phyloP scores from a whole-genome alignment of 176 grass and related monocot species.

The Bromus sterilis region DNA sequence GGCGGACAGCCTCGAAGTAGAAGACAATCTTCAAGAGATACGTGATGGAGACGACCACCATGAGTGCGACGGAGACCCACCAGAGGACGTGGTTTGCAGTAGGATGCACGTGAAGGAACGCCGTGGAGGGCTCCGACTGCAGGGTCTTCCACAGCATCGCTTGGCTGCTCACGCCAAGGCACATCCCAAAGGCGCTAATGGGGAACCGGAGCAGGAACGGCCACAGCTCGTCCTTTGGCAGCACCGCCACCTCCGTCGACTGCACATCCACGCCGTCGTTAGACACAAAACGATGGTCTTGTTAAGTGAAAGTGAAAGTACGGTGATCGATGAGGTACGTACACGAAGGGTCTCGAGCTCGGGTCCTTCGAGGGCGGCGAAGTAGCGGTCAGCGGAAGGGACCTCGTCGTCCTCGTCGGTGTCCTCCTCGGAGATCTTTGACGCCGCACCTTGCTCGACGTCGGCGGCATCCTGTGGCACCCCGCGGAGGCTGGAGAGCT shows the following conservation, averaged over 20 bases:
- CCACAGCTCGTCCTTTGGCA: slow-evolving; percentile 71
- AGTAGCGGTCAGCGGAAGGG: slow-evolving; percentile 58
- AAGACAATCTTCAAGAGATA: slow-evolving; percentile 64
- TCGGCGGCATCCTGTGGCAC: slow-evolving; percentile 14
- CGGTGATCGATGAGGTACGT: too few species aligned
- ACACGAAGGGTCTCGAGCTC: slow-evolving; percentile 76
- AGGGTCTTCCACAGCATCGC: slow-evolving; percentile 82
- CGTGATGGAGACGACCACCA: slow-evolving; percentile 29
- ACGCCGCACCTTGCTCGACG: not conserved
- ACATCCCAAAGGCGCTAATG: slow-evolving; percentile 68
- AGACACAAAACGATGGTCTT: too few species aligned
- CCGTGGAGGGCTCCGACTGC: slow-evolving; percentile 20
- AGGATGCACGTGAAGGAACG: slow-evolving; percentile 41
- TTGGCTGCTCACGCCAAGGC: slow-evolving; percentile 70
- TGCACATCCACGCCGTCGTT: not conserved
- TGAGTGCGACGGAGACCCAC: slow-evolving; percentile 49
- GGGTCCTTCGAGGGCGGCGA: slow-evolving; percentile 66
- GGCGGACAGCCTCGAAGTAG: slow-evolving; percentile 47
- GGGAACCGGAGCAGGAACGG: slow-evolving; percentile 85
- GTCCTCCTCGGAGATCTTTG: not conserved
- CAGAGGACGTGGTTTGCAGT: slow-evolving; percentile 46
- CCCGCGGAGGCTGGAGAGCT: slow-evolving; percentile 72
- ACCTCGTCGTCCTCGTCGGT: slow-evolving; percentile 1
- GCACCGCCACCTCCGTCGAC: slow-evolving; percentile 40
- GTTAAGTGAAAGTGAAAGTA: not conserved